phyloP scores from a whole-genome alignment of 225 moss, liverwort and hornwort species.

The Physcomitrium patens region DNA sequence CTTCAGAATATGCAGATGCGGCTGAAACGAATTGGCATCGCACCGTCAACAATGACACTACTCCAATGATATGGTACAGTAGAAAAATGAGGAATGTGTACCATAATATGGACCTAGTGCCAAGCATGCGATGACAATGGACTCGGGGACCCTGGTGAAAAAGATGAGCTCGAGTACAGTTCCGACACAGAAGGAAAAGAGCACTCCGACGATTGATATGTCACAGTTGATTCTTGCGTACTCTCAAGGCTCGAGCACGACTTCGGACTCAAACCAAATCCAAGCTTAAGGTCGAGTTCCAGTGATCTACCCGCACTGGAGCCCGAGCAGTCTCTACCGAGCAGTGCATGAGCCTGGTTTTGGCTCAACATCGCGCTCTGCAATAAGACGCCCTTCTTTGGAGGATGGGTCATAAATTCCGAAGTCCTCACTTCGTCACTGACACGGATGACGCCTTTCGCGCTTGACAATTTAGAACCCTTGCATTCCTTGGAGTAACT shows the following conservation, averaged over 20 bases:
- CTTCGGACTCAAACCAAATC: slow-evolving; percentile 52
- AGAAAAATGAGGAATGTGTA: not conserved
- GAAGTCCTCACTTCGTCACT: slow-evolving; percentile 52
- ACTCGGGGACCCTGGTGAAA: slow-evolving; percentile 34
- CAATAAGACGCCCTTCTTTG: slow-evolving; percentile 53
- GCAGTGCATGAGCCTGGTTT: not conserved
- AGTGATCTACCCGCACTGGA: slow-evolving; percentile 29
- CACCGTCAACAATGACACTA: not conserved
- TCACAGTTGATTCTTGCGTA: slow-evolving; percentile 44
- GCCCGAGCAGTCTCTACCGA: not conserved
- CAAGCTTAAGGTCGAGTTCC: slow-evolving; percentile 71
- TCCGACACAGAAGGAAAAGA: slow-evolving; percentile 33
- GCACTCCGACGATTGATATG: slow-evolving; percentile 40
- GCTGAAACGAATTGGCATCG: slow-evolving; percentile 5
- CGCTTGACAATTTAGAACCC: not conserved
- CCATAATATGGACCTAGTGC: slow-evolving; percentile 24
- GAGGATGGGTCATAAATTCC: slow-evolving; percentile 68
- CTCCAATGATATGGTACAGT: slow-evolving; percentile 1
- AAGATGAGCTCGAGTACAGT: slow-evolving; percentile 18
- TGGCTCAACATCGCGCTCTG: slow-evolving; percentile 30
- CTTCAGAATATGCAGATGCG: slow-evolving; percentile 7
- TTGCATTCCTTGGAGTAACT: not conserved
- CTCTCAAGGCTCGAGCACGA: slow-evolving; percentile 53
- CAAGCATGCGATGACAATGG: slow-evolving; percentile 35
- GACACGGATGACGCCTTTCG: slow-evolving; percentile 26